These are phyloP conservation scores for Penicillium hordei DNA, from an alignment of 2,329 filamentous ascomycete species.

Conservation along the genomic window DNA sequence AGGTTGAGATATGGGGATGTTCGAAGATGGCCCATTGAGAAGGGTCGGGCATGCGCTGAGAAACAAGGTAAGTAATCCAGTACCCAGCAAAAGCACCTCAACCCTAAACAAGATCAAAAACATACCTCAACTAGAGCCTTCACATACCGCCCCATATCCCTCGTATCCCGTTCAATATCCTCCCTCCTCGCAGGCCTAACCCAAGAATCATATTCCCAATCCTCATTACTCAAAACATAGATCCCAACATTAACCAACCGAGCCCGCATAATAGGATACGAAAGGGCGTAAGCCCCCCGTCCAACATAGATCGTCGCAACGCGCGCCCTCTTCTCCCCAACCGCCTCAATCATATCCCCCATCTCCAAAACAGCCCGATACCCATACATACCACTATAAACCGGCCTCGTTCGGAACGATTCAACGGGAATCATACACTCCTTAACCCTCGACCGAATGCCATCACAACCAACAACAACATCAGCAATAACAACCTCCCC, in stretches of 20 bases:
- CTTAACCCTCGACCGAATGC: slow-evolving; percentile 34
- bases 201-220: slow-evolving; percentile 35
- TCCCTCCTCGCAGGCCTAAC: slow-evolving; percentile 30
- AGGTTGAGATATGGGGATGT: slow-evolving; percentile 34
- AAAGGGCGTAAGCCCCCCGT: slow-evolving; percentile 32
- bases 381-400: slow-evolving; percentile 37
- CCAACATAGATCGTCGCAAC: slow-evolving; percentile 36
- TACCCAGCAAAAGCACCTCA: slow-evolving; percentile 20
- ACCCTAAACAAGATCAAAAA: too few species aligned
- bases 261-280: slow-evolving; percentile 37
- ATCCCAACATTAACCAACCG: slow-evolving; percentile 36
- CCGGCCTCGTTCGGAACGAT: slow-evolving; percentile 15
- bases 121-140: slow-evolving; percentile 31
- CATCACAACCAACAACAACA: slow-evolving; percentile 40
- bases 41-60: slow-evolving; percentile 32
- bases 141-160: slow-evolving; percentile 31
- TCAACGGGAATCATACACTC: slow-evolving; percentile 26
- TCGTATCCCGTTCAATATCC: slow-evolving; percentile 31
- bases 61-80: not conserved
- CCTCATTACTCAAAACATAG: slow-evolving; percentile 25
- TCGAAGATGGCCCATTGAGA: slow-evolving; percentile 42
- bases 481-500: slow-evolving; percentile 30
- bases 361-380: slow-evolving; percentile 39
- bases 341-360: slow-evolving; percentile 33
- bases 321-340: slow-evolving; percentile 33